These are phyloP conservation scores for Ophiostoma montium DNA, from an alignment of 2,329 filamentous ascomycete genomes.

Conservation along the genomic window DNA sequence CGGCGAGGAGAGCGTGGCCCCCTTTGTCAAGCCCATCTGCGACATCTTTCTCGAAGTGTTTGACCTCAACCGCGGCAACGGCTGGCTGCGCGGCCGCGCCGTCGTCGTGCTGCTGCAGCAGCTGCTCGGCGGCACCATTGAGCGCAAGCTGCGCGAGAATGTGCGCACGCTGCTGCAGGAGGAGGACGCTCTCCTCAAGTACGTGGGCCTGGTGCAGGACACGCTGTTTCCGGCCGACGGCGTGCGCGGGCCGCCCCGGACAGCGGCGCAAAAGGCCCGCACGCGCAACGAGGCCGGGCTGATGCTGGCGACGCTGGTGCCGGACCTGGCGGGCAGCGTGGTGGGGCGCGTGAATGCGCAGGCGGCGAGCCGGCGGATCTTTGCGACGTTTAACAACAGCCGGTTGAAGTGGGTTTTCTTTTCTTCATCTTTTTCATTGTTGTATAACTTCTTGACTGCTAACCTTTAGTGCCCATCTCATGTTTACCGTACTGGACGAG, in stretches of 20 bases:
- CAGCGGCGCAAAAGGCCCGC: conserved; percentile 57
- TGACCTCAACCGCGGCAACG: conserved; percentile 86
- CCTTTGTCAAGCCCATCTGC: conserved; percentile 96
- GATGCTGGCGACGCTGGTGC: conserved; percentile 77
- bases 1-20: conserved; percentile 51
- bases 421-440: conserved; percentile 15
- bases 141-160: conserved; percentile 83
- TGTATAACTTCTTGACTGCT: background rate
- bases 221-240: conserved; percentile 45
- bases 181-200: conserved; percentile 65
- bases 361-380: conserved; percentile 73
- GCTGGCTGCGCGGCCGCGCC: conserved; percentile 89
- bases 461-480: conserved; percentile 43
- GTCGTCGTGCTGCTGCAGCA: conserved; percentile 96
- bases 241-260: conserved; percentile 37
- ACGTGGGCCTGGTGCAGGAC: conserved; percentile 59
- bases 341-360: conserved; percentile 88
- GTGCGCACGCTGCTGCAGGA: conserved; percentile 62
- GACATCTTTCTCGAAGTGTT: conserved; percentile 95
- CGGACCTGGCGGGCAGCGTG: conserved; percentile 82
- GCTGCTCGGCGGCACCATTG: conserved; percentile 86
- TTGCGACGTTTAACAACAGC: conserved; percentile 83
- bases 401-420: conserved; percentile 60
- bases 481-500: conserved; percentile 60
- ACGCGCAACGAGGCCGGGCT: conserved; percentile 77